phyloP scores from a whole-genome alignment of 2,329 filamentous ascomycete genomes.

The Sporothrix humicola region DNA sequence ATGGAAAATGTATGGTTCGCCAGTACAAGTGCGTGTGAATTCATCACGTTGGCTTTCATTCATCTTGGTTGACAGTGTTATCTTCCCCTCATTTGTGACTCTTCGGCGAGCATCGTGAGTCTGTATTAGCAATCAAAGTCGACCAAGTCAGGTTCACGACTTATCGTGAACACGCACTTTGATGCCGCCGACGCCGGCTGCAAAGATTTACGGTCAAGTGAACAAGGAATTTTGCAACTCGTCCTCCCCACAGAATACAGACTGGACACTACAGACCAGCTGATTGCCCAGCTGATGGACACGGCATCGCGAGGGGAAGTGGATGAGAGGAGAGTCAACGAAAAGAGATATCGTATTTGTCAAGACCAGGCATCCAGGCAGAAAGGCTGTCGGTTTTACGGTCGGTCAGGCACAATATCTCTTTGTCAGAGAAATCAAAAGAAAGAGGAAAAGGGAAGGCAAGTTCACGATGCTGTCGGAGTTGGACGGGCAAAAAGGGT shows the following conservation, averaged over 20 bases:
- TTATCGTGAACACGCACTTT: no score
- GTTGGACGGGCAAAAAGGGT: neutral
- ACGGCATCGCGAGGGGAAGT: no score
- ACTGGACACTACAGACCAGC: neutral
- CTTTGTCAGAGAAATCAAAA: neutral
- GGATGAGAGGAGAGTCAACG: no score
- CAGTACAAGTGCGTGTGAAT: neutral
- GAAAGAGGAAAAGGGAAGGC: neutral
- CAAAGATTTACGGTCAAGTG: neutral
- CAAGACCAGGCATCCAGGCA: neutral
- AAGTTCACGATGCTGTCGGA: slow-evolving; percentile 4
- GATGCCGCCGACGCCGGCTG: slow-evolving; percentile 15
- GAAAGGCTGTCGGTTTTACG: neutral
- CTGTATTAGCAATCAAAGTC: neutral
- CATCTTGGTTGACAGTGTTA: no score
- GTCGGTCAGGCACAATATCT: neutral
- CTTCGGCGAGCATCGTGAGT: no score
- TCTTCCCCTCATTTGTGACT: no score
- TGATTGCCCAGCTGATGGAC: neutral
- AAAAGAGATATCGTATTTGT: slow-evolving; percentile 6
- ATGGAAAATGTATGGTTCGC: neutral
- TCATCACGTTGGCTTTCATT: no score
- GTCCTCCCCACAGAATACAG: no score
- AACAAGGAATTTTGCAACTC: neutral
- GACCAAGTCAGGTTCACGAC: no score